Percentiles rank a stretch among this genome's conserved stretches.
Conservation (phyloP, 139 green algal genomes). For the Chlorella vulgaris region DNA sequence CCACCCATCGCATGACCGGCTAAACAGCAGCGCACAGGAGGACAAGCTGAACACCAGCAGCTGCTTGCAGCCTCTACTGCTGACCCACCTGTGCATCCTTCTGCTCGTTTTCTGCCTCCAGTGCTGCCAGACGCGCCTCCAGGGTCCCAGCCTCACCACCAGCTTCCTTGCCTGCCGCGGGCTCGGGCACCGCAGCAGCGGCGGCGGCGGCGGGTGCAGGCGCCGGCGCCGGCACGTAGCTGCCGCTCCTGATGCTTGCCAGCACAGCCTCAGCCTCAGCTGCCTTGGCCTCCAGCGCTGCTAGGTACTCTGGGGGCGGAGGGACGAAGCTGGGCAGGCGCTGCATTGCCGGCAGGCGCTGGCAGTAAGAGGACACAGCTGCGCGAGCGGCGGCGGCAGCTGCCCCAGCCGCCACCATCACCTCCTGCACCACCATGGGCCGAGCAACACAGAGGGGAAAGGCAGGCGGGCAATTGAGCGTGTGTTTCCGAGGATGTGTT, state of each 20-base stretch:
- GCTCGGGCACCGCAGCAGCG: neutral
- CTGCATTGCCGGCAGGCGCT: slow-evolving; percentile 25
- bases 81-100: slow-evolving; percentile 45
- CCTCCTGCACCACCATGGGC: slow-evolving; percentile 15
- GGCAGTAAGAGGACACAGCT: slow-evolving; percentile 2
- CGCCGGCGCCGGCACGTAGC: neutral
- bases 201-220: neutral
- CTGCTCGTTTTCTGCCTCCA: slow-evolving; percentile 32
- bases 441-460: too few species aligned
- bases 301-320: slow-evolving; percentile 9
- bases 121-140: slow-evolving; percentile 32
- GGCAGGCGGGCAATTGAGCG: too few species aligned
- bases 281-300: neutral
- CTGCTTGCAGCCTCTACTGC: too few species aligned
- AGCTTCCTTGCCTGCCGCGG: neutral
- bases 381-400: neutral
- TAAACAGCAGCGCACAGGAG: too few species aligned
- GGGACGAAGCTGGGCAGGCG: slow-evolving; percentile 26
- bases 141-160: slow-evolving; percentile 2
- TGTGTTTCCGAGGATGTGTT: too few species aligned
- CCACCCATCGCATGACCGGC: too few species aligned
- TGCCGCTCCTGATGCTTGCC: neutral
- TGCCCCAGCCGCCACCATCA: neutral
- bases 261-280: slow-evolving; percentile 5
- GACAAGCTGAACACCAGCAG: too few species aligned